Evolutionary conservation across 257 asterid genomes (phyloP).

Genomic region (Solanum peruvianum): DNA sequence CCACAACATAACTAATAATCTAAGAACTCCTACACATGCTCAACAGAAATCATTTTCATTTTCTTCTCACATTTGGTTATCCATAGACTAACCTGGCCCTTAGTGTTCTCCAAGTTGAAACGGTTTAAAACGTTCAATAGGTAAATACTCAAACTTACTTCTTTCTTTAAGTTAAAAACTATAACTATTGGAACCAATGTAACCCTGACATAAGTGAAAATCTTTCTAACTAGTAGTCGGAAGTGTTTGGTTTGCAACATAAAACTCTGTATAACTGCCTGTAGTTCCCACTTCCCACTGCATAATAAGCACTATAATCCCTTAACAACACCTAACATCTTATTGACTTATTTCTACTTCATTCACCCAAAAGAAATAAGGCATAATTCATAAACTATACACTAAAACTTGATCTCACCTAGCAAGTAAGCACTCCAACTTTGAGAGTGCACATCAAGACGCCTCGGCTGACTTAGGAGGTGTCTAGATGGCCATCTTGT

Average conservation of each 20-base stretch:
- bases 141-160: neutral
- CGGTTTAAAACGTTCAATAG: neutral
- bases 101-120: neutral
- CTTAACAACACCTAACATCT: neutral
- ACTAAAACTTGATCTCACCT: neutral
- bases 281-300: neutral
- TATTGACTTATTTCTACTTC: neutral
- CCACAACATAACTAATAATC: neutral
- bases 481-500: neutral
- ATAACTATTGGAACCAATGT: neutral
- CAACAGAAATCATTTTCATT: neutral
- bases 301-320: neutral
- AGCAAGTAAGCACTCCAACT: neutral
- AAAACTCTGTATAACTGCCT: neutral
- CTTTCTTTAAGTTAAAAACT: neutral
- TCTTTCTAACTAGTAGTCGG: neutral
- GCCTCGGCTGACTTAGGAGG: neutral
- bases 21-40: neutral
- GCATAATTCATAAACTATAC: neutral
- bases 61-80: neutral
- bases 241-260: neutral
- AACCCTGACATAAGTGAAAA: neutral
- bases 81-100: neutral
- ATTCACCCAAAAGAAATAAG: neutral
- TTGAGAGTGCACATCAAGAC: neutral